These are phyloP conservation scores for Raphanus sativus DNA, from an alignment of 345 rosid species.

Conservation along the genomic window DNA sequence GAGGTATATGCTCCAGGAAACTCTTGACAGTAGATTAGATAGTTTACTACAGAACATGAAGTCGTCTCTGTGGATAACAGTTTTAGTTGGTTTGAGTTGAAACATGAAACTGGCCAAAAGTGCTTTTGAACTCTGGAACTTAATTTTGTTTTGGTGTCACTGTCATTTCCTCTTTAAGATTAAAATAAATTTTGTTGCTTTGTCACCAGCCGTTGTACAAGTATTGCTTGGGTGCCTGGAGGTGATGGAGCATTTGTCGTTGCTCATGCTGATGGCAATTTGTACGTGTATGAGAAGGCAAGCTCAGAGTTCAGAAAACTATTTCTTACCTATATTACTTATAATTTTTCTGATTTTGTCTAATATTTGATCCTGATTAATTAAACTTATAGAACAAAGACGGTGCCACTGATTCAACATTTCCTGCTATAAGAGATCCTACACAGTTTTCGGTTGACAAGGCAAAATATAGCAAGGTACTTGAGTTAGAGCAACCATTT, in stretches of 20 bases:
- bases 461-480: slow-evolving; percentile 92
- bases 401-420: slow-evolving; percentile 90
- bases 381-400: slow-evolving; percentile 68
- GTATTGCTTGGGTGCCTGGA: slow-evolving; percentile 96
- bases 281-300: slow-evolving; percentile 96
- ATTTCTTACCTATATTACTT: slow-evolving; percentile 13
- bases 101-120: slow-evolving; percentile 7
- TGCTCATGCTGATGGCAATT: slow-evolving; percentile 97
- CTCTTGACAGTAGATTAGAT: background rate
- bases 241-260: slow-evolving; percentile 92
- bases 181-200: slow-evolving; percentile 27
- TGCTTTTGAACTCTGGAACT: background rate
- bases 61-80: background rate
- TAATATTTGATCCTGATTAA: slow-evolving; percentile 5
- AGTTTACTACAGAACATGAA: slow-evolving; percentile 1
- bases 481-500: slow-evolving; percentile 8
- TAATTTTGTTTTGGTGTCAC: background rate
- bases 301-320: slow-evolving; percentile 38
- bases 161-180: slow-evolving; percentile 3
- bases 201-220: slow-evolving; percentile 82
- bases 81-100: background rate
- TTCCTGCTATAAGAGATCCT: slow-evolving; percentile 84
- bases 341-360: slow-evolving; percentile 1
- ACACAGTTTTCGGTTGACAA: slow-evolving; percentile 86
- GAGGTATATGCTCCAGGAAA: background rate